phyloP scores from a whole-genome alignment of 164 flowering plant species.

The Umbellularia californica region DNA sequence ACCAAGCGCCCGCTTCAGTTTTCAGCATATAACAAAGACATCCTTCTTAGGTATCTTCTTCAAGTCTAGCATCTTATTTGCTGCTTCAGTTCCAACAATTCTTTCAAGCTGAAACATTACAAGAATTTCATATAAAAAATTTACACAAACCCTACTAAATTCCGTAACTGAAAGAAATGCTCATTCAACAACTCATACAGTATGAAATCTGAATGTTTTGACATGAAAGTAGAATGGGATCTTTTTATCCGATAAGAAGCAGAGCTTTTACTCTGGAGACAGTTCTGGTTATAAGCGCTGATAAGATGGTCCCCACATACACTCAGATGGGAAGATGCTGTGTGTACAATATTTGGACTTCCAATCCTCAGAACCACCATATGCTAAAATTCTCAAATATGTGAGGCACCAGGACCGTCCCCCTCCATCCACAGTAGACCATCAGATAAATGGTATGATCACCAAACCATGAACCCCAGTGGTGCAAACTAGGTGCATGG shows the following conservation, averaged over 20 bases:
- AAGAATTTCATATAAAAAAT: neutral
- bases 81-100: constrained; percentile 59
- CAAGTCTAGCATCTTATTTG: constrained; percentile 51
- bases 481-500: neutral
- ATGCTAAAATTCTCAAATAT: neutral
- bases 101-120: constrained; percentile 62
- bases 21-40: constrained; percentile 47
- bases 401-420: neutral
- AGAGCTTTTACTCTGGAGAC: neutral
- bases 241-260: neutral
- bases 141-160: neutral
- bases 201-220: neutral
- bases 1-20: neutral
- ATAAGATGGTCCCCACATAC: neutral
- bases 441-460: neutral
- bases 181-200: neutral
- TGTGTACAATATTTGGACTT: neutral
- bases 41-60: constrained; percentile 42
- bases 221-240: neutral
- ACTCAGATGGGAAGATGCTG: neutral
- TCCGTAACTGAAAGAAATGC: neutral
- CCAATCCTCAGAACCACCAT: neutral
- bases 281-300: neutral
- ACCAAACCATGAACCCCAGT: neutral
- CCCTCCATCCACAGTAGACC: neutral